These are phyloP conservation scores for Talaromyces sp. DNA, from an alignment of 2,329 filamentous ascomycete genomes.

Conservation along the genomic window DNA sequence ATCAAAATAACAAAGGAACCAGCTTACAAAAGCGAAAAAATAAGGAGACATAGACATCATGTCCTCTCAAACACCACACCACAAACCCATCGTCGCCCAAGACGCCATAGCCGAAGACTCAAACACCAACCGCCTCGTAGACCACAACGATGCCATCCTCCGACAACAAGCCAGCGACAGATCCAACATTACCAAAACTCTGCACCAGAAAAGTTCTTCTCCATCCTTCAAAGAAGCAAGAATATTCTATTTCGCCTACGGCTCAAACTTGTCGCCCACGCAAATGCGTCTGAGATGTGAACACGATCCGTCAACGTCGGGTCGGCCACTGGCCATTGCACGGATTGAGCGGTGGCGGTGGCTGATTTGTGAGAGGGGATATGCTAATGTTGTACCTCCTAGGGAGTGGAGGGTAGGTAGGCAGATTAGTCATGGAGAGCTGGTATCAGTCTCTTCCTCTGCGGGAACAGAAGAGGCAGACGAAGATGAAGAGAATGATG, in stretches of 20 bases:
- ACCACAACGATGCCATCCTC: constrained; percentile 21
- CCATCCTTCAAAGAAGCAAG: neutral
- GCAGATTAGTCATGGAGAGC: constrained; percentile 22
- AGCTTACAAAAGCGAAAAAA: neutral
- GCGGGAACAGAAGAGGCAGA: constrained; percentile 2
- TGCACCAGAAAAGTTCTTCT: neutral
- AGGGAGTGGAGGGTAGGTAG: constrained; percentile 22
- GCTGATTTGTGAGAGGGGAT: constrained; percentile 42
- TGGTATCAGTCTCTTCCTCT: constrained; percentile 25
- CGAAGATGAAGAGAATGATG: constrained; percentile 23
- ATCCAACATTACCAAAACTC: neutral
- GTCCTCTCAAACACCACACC: neutral
- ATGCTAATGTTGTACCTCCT: constrained; percentile 41
- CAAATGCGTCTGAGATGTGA: constrained; percentile 41
- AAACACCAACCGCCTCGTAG: neutral
- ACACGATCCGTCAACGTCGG: constrained; percentile 31
- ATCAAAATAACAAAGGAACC: neutral
- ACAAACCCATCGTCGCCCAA: constrained; percentile 7
- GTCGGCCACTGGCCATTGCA: constrained; percentile 38
- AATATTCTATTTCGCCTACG: constrained; percentile 45
- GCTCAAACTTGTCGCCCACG: constrained; percentile 42
- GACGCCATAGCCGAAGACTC: constrained; percentile 7
- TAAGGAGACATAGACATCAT: neutral
- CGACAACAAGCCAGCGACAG: constrained; percentile 14
- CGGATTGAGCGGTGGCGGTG: constrained; percentile 38